Evolutionary conservation across 1,284 basidiomycete species (phyloP).

Genomic region (Apiotrichum porosum): DNA sequence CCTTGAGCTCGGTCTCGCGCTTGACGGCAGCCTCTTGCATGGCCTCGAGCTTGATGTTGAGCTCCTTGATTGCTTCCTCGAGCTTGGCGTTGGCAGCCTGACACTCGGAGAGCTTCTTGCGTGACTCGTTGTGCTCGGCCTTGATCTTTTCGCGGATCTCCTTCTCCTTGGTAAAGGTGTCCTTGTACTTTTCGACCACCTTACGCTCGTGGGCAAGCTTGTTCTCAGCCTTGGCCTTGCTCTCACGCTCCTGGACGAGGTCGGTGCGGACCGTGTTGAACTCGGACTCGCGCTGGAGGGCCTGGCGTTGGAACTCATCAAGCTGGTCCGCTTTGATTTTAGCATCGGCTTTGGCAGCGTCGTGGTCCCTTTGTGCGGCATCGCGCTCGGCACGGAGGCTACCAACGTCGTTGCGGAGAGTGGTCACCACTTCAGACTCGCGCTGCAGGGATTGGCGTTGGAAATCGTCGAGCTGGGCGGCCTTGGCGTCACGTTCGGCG

Average conservation of each 20-base stretch:
- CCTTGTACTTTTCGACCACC: background rate
- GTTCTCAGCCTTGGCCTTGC: background rate
- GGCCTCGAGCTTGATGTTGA: background rate
- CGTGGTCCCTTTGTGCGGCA: too few species aligned
- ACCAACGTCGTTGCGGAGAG: slow-evolving; percentile 26
- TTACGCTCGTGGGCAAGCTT: background rate
- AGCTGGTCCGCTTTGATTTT: slow-evolving; percentile 23
- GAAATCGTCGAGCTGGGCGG: slow-evolving; percentile 25
- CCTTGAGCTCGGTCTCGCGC: slow-evolving; percentile 5
- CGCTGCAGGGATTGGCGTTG: slow-evolving; percentile 25
- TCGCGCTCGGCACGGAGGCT: slow-evolving; percentile 10
- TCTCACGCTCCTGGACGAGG: slow-evolving; percentile 9
- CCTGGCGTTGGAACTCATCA: slow-evolving; percentile 26
- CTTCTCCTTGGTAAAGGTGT: background rate
- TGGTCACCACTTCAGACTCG: slow-evolving; percentile 22
- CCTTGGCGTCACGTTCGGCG: slow-evolving; percentile 8
- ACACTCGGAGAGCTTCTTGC: background rate
- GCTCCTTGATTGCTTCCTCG: background rate
- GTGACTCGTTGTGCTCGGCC: background rate
- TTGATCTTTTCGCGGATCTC: background rate
- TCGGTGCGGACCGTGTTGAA: slow-evolving; percentile 21
- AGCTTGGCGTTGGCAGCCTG: too few species aligned
- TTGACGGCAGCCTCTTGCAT: background rate
- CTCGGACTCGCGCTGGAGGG: slow-evolving; percentile 25
- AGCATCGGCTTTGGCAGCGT: too few species aligned